Evolutionary conservation across 2,329 filamentous ascomycete species (phyloP).

Genomic region (Raffaelea arxii): DNA sequence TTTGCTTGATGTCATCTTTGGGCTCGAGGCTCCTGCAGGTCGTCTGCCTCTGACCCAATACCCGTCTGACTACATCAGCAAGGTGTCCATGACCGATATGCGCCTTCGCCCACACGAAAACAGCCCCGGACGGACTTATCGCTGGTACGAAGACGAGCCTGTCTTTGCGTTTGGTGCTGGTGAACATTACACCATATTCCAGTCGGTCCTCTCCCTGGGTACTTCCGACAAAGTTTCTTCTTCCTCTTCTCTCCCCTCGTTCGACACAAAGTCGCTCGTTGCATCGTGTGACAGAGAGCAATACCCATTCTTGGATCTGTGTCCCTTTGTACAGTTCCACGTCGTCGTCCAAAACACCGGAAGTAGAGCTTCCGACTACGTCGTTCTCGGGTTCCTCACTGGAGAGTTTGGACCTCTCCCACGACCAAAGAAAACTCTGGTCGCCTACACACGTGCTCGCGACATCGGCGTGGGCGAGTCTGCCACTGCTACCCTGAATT

Average conservation of each 20-base stretch:
- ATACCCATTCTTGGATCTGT: slow-evolving; percentile 7
- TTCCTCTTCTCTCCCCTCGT: too few species aligned
- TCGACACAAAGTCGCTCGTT: background rate
- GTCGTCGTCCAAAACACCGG: slow-evolving; percentile 38
- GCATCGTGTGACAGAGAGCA: background rate
- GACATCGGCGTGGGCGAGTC: slow-evolving; percentile 23
- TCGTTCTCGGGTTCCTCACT: slow-evolving; percentile 38
- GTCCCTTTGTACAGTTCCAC: slow-evolving; percentile 7
- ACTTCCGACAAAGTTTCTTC: background rate
- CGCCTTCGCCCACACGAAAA: slow-evolving; percentile 27
- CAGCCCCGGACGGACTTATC: slow-evolving; percentile 46
- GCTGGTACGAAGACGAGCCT: slow-evolving; percentile 38
- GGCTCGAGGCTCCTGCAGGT: slow-evolving; percentile 39
- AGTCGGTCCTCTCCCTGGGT: slow-evolving; percentile 9
- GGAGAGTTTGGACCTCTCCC: slow-evolving; percentile 36
- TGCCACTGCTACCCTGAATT: slow-evolving; percentile 23
- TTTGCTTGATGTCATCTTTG: slow-evolving; percentile 42
- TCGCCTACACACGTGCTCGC: slow-evolving; percentile 36
- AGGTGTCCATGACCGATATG: slow-evolving; percentile 48
- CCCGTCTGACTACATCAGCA: slow-evolving; percentile 36
- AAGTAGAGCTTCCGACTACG: slow-evolving; percentile 37
- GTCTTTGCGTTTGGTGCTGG: slow-evolving; percentile 46
- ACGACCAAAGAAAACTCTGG: slow-evolving; percentile 41
- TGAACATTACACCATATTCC: slow-evolving; percentile 48
- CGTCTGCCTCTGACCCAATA: slow-evolving; percentile 48